Percentiles rank a stretch among this genome's conserved stretches.
phyloP scores from a whole-genome alignment of 805 yeast genomes.

The Lipomyces kockii region DNA sequence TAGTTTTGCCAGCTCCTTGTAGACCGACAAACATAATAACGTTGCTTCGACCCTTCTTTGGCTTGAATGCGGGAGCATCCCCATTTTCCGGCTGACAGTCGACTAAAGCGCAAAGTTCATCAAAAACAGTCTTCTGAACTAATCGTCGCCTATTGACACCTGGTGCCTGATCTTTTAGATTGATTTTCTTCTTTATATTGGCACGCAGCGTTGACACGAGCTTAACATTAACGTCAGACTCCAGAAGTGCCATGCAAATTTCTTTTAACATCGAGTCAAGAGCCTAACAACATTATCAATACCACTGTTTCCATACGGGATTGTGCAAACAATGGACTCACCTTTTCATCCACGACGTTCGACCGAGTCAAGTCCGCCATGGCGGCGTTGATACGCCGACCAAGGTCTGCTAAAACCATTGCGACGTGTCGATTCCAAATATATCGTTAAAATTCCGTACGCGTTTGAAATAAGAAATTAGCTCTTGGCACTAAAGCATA shows the following conservation, averaged over 20 bases:
- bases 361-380: conserved; percentile 66
- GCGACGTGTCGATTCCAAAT: neutral
- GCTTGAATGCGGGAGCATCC: conserved; percentile 63
- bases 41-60: conserved; percentile 77
- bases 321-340: conserved; percentile 9
- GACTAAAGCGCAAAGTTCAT: conserved; percentile 84
- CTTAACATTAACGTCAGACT: conserved; percentile 90
- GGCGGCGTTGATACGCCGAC: conserved; percentile 75
- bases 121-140: conserved; percentile 89
- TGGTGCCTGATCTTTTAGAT: conserved; percentile 57
- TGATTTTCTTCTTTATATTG: conserved; percentile 64
- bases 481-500: neutral
- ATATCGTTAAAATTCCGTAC: neutral
- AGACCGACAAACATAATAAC: conserved; percentile 97
- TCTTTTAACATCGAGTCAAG: conserved; percentile 80
- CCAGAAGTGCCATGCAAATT: conserved; percentile 85
- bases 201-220: conserved; percentile 78
- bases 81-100: conserved; percentile 57
- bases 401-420: conserved; percentile 82
- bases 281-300: conserved; percentile 45
- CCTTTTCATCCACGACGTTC: conserved; percentile 59
- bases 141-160: conserved; percentile 73
- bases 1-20: conserved; percentile 99
- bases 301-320: neutral
- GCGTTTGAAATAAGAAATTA: neutral